Base-by-base conservation (phyloP, 768 basidiomycete genomes). In the Russula griseocarnosa region DNA sequence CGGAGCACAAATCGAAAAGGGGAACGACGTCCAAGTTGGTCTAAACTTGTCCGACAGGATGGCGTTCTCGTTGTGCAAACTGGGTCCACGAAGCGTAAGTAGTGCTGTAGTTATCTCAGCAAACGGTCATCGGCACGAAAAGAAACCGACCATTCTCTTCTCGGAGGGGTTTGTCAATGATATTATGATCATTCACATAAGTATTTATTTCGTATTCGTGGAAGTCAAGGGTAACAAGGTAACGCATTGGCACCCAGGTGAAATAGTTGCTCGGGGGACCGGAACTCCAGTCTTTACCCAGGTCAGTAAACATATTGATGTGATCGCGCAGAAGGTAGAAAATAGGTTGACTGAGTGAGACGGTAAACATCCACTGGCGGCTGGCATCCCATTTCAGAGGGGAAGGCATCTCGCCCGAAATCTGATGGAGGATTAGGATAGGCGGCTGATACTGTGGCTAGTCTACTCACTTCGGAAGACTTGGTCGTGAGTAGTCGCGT, bases 181-280 rank as follows among this genome's bases (percentile, higher is more conserved):
- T 92, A 71, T 98, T 98, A 71, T 94, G 93, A 74, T 98, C 96
- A 71, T 98, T 98, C 57, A 91, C 85, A 71, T 92, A 95, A 28
- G 91, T 72, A 69, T 89, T 88, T 55, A 96, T 72, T 63, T 84
- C 81, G 74, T 86, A 95, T 70, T 92, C 85, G 71, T 86, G 80
- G 63, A 98, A 74, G 61, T 85, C 80, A 54, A 97, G 67, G 55
- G 87, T 79, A 67, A 95, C 74, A 18, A 74, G 73, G 74, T 98
- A 98, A 8, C 85, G 71, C 73, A 83, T 92, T 0, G 96, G 95
- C 24, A 94, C 79, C 73, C 94, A 98, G 52, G 86, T 86, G 66
- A 87, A 78, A 72, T 87, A 90, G 71, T 93, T 88, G 38, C 82
- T 84, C 0, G 87, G 86, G 28, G 91, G 88, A 4, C 93, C 94